phyloP scores from a whole-genome alignment of 2,329 filamentous ascomycete genomes.

The Beauveria brongniartii region DNA sequence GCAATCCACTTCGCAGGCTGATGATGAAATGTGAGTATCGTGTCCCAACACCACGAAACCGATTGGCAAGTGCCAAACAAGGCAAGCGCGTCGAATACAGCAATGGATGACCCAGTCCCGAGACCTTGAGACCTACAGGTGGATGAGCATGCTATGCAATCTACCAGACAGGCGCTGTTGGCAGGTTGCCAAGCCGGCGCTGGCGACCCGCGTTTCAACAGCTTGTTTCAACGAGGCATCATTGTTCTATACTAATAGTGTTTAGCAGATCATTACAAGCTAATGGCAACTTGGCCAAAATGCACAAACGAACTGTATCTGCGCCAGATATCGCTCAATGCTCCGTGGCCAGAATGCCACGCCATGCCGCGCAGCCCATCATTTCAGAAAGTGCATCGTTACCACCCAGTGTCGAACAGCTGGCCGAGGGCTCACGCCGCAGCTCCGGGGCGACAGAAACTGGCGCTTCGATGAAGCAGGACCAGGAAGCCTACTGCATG shows the following conservation, averaged over 20 bases:
- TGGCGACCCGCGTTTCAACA: slow-evolving; percentile 1
- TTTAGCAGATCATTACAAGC: slow-evolving; percentile 17
- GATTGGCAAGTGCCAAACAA: background rate
- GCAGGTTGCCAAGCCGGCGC: background rate
- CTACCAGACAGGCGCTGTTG: background rate
- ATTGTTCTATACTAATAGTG: background rate
- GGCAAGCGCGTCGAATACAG: background rate
- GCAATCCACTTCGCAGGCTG: background rate
- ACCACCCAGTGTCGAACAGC: background rate
- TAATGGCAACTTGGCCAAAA: background rate
- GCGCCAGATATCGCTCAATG: slow-evolving; percentile 35
- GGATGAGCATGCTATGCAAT: background rate
- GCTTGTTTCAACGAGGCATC: slow-evolving; percentile 17
- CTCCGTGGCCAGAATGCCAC: slow-evolving; percentile 14
- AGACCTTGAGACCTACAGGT: background rate
- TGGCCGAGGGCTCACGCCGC: background rate
- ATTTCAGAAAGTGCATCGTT: background rate
- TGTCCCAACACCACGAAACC: background rate
- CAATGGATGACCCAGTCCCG: background rate
- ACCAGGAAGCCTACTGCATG: slow-evolving; percentile 38
- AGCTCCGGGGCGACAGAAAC: slow-evolving; percentile 11
- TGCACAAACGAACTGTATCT: slow-evolving; percentile 40
- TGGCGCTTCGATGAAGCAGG: slow-evolving; percentile 11
- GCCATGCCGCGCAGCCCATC: slow-evolving; percentile 1
- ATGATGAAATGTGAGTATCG: background rate